Conservation (phyloP, 2,329 filamentous ascomycete genomes). For the Colletotrichum cordylinicola region DNA sequence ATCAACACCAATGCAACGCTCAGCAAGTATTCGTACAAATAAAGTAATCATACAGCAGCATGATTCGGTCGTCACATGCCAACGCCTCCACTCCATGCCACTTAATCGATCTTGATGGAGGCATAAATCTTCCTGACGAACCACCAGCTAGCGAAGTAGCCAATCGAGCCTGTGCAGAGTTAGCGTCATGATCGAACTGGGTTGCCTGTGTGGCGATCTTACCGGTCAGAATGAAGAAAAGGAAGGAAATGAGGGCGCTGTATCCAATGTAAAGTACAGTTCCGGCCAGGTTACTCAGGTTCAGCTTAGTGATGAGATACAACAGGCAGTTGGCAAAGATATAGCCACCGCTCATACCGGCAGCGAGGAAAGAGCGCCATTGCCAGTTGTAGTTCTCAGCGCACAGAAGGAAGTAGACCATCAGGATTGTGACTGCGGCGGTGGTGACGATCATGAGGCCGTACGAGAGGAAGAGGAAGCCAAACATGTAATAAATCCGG, state of each 20-base stretch:
- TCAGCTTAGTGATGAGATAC: slow-evolving; percentile 89
- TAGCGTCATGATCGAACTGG: not conserved
- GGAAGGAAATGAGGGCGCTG: slow-evolving; percentile 83
- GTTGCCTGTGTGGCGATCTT: slow-evolving; percentile 44
- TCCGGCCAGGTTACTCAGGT: slow-evolving; percentile 82
- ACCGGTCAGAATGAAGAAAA: slow-evolving; percentile 96
- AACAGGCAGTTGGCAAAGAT: slow-evolving; percentile 91
- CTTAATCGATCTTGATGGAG: slow-evolving; percentile 96
- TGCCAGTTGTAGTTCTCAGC: slow-evolving; percentile 99
- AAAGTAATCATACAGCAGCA: slow-evolving; percentile 10
- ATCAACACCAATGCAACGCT: not conserved
- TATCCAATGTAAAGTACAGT: slow-evolving; percentile 94
- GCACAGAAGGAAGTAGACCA: slow-evolving; percentile 96
- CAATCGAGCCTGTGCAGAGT: slow-evolving; percentile 77
- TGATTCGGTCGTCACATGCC: not conserved
- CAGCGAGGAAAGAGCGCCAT: slow-evolving; percentile 92
- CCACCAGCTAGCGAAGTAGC: slow-evolving; percentile 92
- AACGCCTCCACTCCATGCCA: not conserved
- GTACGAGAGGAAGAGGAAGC: slow-evolving; percentile 97
- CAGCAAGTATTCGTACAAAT: not conserved
- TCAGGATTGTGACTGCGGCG: slow-evolving; percentile 87
- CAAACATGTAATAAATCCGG: slow-evolving; percentile 99
- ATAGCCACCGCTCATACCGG: slow-evolving; percentile 88
- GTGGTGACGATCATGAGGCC: slow-evolving; percentile 96
- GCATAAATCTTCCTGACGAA: slow-evolving; percentile 94